phyloP scores from a whole-genome alignment of 78 protist species.

The Polysphondylium violaceum region DNA sequence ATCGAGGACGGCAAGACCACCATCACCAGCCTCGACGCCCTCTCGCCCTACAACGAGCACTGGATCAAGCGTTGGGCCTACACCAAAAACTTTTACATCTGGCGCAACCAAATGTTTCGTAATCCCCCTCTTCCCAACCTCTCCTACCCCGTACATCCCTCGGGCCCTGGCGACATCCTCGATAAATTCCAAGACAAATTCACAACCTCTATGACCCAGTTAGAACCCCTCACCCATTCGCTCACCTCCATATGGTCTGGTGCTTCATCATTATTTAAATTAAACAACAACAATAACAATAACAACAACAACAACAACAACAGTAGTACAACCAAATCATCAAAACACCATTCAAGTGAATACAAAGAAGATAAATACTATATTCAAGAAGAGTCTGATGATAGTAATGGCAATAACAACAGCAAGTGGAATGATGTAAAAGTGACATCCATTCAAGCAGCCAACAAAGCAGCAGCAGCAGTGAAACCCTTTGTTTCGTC shows the following conservation, averaged over 20 bases:
- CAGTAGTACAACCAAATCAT: not conserved
- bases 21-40: constrained; percentile 16
- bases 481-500: constrained; percentile 29
- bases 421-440: constrained; percentile 25
- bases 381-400: not conserved
- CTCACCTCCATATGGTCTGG: constrained; percentile 21
- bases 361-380: not conserved
- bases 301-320: not conserved
- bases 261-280: constrained; percentile 9
- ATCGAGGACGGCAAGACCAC: constrained; percentile 36
- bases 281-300: not conserved
- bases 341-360: not conserved
- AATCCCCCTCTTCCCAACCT: constrained; percentile 20
- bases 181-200: constrained; percentile 65
- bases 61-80: constrained; percentile 40
- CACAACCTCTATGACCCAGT: constrained; percentile 21
- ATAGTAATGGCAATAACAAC: not conserved
- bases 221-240: constrained; percentile 23
- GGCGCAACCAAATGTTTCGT: constrained; percentile 37
- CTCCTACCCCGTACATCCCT: constrained; percentile 61
- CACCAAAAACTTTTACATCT: constrained; percentile 33
- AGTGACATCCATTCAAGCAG: constrained; percentile 16
- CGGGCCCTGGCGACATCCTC: constrained; percentile 52
- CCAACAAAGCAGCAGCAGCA: constrained; percentile 33
- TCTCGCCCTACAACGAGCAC: constrained; percentile 22